These are phyloP conservation scores for Trametes elegans DNA, from an alignment of 768 basidiomycete species.

Conservation along the genomic window DNA sequence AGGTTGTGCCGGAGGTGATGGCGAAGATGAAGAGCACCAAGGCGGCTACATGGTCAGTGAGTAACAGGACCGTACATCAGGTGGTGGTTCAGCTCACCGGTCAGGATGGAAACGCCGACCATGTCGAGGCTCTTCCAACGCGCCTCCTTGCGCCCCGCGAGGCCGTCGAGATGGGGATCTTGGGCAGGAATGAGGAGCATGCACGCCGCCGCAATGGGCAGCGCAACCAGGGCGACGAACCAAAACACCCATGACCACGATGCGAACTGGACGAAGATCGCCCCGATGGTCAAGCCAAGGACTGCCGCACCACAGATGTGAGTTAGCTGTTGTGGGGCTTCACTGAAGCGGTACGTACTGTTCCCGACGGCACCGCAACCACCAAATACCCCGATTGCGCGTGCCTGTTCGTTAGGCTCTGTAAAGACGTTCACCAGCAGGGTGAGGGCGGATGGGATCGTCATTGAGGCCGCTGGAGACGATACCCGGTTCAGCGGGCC, in stretches of 20 bases:
- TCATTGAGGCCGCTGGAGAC: slow-evolving; percentile 38
- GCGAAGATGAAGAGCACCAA: slow-evolving; percentile 37
- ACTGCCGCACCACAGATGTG: slow-evolving; percentile 22
- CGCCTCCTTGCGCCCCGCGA: slow-evolving; percentile 2
- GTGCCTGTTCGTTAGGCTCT: slow-evolving; percentile 40
- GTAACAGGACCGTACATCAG: not conserved
- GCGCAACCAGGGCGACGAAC: slow-evolving; percentile 40
- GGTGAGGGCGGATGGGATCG: slow-evolving; percentile 41
- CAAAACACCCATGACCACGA: slow-evolving; percentile 47
- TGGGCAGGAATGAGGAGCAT: slow-evolving; percentile 33
- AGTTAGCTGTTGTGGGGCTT: not conserved
- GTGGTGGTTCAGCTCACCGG: slow-evolving; percentile 20
- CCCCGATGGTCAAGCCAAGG: slow-evolving; percentile 36
- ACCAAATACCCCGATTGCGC: slow-evolving; percentile 44
- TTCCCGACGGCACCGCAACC: slow-evolving; percentile 46
- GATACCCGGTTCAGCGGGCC: not conserved
- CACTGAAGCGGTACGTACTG: slow-evolving; percentile 23
- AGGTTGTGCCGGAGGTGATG: slow-evolving; percentile 39
- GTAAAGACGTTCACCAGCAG: slow-evolving; percentile 48
- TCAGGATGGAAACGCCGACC: slow-evolving; percentile 35
- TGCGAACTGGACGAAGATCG: slow-evolving; percentile 35
- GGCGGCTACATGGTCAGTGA: slow-evolving; percentile 21
- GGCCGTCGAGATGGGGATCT: slow-evolving; percentile 7
- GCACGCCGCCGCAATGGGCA: slow-evolving; percentile 30
- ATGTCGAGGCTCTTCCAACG: slow-evolving; percentile 34